Conservation (phyloP, 441 rosid species). For the Adansonia madagascariensis region DNA sequence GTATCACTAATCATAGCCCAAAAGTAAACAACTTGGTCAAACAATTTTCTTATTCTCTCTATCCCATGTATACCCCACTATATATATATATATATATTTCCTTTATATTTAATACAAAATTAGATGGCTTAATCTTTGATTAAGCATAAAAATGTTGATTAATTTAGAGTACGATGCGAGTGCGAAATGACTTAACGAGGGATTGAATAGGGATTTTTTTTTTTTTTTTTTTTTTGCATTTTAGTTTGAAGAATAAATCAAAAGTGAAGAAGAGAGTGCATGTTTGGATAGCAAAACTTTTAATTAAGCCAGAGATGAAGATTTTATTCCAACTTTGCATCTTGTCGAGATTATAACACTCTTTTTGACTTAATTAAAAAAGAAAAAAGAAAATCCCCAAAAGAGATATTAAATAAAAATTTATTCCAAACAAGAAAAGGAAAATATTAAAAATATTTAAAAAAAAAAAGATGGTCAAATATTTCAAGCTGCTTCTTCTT, state of each 20-base stretch:
- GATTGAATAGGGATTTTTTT: neutral
- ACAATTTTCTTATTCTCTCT: neutral
- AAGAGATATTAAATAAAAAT: neutral
- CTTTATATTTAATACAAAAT: too few relatives aligned
- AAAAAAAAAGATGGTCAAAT: neutral
- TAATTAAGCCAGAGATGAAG: slow-evolving; percentile 29
- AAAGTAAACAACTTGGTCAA: neutral
- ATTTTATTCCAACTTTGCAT: slow-evolving; percentile 50
- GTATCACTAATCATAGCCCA: neutral
- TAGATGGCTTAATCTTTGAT: neutral
- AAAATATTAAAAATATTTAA: neutral
- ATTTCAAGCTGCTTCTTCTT: neutral
- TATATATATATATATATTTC: too few relatives aligned
- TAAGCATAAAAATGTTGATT: neutral
- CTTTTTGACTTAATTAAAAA: slow-evolving; percentile 33
- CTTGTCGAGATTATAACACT: slow-evolving; percentile 35
- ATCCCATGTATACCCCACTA: neutral
- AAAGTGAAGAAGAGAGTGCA: neutral
- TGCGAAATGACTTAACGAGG: neutral
- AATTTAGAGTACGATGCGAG: too few relatives aligned
- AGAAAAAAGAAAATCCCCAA: neutral
- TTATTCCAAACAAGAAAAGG: neutral
- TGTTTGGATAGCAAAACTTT: slow-evolving; percentile 19
- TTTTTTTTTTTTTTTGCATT: neutral
- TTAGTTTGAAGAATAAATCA: neutral